Conservation (phyloP, 805 yeast genomes). For the Jamesozyma lodderae region DNA sequence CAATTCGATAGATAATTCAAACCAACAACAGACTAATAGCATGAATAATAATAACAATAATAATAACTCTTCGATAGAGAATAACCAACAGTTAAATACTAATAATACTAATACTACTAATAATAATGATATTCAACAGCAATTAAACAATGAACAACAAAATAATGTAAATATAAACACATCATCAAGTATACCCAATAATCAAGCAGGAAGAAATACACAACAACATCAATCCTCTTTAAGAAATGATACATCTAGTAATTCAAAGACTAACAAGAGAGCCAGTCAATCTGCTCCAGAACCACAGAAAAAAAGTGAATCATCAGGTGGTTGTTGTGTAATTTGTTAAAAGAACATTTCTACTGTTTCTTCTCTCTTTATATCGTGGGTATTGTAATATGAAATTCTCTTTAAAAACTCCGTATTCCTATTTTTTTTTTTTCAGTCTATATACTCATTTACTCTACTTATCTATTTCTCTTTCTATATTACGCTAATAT, state of each 20-base stretch:
- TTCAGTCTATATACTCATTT: no score
- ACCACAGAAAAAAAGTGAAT: neutral
- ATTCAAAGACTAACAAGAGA: neutral
- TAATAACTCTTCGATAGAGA: neutral
- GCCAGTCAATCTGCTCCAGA: neutral
- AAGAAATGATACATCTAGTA: neutral
- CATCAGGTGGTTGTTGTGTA: conserved; percentile 28
- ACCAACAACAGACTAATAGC: neutral
- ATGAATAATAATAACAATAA: neutral
- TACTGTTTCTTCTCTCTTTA: no score
- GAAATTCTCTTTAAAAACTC: no score
- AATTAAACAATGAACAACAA: no score
- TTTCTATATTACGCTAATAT: no score
- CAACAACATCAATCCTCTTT: neutral
- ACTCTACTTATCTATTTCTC: no score
- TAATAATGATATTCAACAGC: neutral
- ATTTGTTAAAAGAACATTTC: no score
- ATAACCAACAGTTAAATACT: neutral
- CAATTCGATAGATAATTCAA: neutral
- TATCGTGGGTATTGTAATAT: no score
- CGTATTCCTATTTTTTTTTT: no score
- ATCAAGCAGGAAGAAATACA: no score
- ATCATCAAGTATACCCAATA: no score
- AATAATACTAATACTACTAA: neutral
- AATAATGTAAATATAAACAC: no score